These are phyloP conservation scores for Alternaria panax DNA, from an alignment of 2,329 filamentous ascomycete species.

Conservation along the genomic window DNA sequence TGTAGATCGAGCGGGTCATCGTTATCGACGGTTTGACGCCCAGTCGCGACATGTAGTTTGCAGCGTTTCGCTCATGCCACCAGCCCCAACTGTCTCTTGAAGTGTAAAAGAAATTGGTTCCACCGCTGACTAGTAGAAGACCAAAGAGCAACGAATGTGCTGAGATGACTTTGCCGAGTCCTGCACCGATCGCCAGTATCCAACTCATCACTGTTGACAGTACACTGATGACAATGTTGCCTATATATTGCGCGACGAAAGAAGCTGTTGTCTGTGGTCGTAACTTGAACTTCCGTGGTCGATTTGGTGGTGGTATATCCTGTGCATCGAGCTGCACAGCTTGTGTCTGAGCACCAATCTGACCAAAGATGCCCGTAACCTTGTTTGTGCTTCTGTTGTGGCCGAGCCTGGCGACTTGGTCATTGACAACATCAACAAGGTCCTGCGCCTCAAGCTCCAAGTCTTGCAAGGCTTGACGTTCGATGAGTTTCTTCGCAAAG, in stretches of 20 bases:
- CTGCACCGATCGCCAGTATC: conserved; percentile 71
- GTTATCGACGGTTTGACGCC: conserved; percentile 79
- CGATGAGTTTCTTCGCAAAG: conserved; percentile 58
- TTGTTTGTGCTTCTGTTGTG: conserved; percentile 77
- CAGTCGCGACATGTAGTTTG: conserved; percentile 79
- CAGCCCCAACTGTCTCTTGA: conserved; percentile 76
- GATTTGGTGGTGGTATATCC: conserved; percentile 48
- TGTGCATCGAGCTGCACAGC: conserved; percentile 57
- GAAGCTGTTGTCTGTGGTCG: conserved; percentile 68
- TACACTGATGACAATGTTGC: conserved; percentile 77
- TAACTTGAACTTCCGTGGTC: conserved; percentile 49
- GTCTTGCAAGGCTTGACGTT: conserved; percentile 75
- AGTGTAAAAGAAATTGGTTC: conserved; percentile 78
- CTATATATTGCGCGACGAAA: conserved; percentile 74
- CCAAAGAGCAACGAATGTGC: conserved; percentile 78
- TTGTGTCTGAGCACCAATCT: conserved; percentile 73
- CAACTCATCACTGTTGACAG: conserved; percentile 80
- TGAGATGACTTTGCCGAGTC: conserved; percentile 71
- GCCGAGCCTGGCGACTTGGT: conserved; percentile 78
- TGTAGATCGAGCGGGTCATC: conserved; percentile 86
- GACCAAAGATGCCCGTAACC: conserved; percentile 80
- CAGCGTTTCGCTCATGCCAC: conserved; percentile 85
- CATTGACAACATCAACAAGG: conserved; percentile 76
- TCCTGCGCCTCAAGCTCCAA: conserved; percentile 75
- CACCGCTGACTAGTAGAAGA: conserved; percentile 71